Conservation (phyloP, 345 rosid genomes). For the Boechera stricta region DNA sequence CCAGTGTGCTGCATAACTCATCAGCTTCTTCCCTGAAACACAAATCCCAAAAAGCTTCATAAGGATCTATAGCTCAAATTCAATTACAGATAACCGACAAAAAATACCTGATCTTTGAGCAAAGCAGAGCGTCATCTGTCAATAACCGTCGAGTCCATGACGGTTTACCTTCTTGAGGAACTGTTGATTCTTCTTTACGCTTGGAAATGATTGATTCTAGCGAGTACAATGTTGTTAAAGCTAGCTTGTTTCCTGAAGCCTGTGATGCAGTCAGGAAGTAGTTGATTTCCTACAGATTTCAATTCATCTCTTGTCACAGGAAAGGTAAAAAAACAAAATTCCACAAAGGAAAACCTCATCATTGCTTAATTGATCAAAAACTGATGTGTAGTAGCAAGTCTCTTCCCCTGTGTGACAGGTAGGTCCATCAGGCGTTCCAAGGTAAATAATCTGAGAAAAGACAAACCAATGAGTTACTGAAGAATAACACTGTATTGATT, state of each 20-base stretch:
- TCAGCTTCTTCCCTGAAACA: slow-evolving; percentile 78
- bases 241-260: slow-evolving; percentile 60
- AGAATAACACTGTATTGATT: neutral
- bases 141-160: slow-evolving; percentile 79
- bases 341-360: slow-evolving; percentile 52
- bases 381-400: slow-evolving; percentile 81
- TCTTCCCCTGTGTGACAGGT: slow-evolving; percentile 94
- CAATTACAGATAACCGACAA: neutral
- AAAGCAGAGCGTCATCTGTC: slow-evolving; percentile 56
- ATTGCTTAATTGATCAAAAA: slow-evolving; percentile 51
- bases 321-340: neutral
- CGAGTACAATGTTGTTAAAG: slow-evolving; percentile 65
- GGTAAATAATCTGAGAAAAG: slow-evolving; percentile 76
- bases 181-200: slow-evolving; percentile 65
- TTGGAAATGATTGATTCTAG: slow-evolving; percentile 72
- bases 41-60: neutral
- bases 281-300: neutral
- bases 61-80: neutral
- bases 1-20: slow-evolving; percentile 77
- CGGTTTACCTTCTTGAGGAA: slow-evolving; percentile 63
- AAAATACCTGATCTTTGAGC: slow-evolving; percentile 75
- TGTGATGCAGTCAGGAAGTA: slow-evolving; percentile 35
- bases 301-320: neutral
- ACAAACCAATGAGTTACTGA: slow-evolving; percentile 12
- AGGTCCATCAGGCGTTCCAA: slow-evolving; percentile 91